Conservation (phyloP, 2,329 filamentous ascomycete species). For the Cordyceps farinosa region DNA sequence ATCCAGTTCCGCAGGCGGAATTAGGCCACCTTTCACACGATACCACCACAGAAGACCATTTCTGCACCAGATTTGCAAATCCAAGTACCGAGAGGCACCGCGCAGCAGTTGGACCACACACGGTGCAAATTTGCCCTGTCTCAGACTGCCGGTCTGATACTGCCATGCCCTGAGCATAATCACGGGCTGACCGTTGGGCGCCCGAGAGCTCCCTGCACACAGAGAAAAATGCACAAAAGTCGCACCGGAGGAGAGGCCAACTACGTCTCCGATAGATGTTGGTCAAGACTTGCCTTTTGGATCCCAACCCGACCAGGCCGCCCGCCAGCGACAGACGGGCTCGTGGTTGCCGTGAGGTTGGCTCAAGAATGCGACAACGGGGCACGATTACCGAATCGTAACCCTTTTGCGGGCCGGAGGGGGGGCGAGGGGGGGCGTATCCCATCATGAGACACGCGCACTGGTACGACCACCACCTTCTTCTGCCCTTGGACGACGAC, state of each 20-base stretch:
- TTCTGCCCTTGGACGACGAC: not conserved
- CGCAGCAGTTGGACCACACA: not conserved
- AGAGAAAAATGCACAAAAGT: too few relatives aligned
- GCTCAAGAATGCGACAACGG: constrained; percentile 17
- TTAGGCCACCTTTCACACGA: not conserved
- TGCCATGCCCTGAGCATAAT: not conserved
- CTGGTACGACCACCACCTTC: not conserved
- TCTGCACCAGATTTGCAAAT: not conserved
- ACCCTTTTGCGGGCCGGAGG: constrained; percentile 15
- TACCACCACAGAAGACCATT: not conserved
- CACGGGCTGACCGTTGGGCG: not conserved
- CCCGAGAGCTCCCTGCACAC: not conserved
- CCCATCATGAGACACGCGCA: constrained; percentile 8
- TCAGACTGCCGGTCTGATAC: not conserved
- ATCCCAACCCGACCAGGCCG: not conserved
- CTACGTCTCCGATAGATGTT: too few relatives aligned
- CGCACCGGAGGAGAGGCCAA: too few relatives aligned
- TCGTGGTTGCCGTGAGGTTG: constrained; percentile 10
- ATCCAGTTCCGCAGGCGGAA: not conserved
- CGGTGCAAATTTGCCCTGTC: not conserved
- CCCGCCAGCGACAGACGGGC: not conserved
- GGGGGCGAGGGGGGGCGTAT: constrained; percentile 2
- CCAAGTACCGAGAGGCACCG: not conserved
- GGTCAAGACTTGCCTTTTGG: too few relatives aligned
- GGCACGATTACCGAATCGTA: constrained; percentile 19